Evolutionary conservation across 805 yeast genomes (phyloP).

Genomic region (fission yeast (Schizosaccharomyces pombe)): DNA sequence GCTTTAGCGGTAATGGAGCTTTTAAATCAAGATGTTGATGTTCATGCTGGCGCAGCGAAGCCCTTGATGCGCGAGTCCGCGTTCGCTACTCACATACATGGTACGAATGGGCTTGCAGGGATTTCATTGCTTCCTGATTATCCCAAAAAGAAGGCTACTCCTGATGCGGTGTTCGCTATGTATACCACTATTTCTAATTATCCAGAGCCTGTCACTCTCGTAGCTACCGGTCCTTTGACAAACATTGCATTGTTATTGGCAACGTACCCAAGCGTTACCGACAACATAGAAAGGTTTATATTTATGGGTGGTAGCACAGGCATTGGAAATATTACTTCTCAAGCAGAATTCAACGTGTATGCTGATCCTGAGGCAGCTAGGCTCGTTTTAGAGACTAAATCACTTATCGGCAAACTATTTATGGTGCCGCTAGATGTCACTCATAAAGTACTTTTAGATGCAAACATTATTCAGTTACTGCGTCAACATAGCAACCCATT

Average conservation of each 20-base stretch:
- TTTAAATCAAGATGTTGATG: conserved; percentile 19
- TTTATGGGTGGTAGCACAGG: conserved; percentile 55
- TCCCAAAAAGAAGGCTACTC: conserved; percentile 14
- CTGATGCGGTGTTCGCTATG: conserved; percentile 21
- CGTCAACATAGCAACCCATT: conserved; percentile 17
- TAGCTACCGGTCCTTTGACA: conserved; percentile 61
- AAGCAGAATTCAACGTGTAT: conserved; percentile 54
- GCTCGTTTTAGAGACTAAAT: conserved; percentile 25
- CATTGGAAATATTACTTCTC: conserved; percentile 25
- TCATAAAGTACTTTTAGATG: conserved; percentile 34
- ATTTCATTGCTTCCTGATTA: conserved; percentile 34
- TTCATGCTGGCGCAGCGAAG: conserved; percentile 32
- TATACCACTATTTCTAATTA: conserved; percentile 22
- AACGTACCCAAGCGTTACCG: conserved; percentile 29
- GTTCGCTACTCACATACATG: conserved; percentile 45
- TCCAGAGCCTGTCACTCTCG: conserved; percentile 30
- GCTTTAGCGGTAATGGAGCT: conserved; percentile 45
- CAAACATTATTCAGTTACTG: conserved; percentile 19
- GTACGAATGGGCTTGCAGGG: conserved; percentile 60
- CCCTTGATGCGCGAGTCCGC: conserved; percentile 32
- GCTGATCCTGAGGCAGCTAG: conserved; percentile 59
- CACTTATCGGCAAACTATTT: conserved; percentile 26
- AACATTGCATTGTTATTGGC: conserved; percentile 36
- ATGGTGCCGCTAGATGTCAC: conserved; percentile 50
- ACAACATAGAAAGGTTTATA: conserved; percentile 29